Evolutionary conservation across 225 moss, liverwort and hornwort species (phyloP), one percentile per base, ranked within the genome.

Genomic region (Pseudoscleropodium purum): DNA sequence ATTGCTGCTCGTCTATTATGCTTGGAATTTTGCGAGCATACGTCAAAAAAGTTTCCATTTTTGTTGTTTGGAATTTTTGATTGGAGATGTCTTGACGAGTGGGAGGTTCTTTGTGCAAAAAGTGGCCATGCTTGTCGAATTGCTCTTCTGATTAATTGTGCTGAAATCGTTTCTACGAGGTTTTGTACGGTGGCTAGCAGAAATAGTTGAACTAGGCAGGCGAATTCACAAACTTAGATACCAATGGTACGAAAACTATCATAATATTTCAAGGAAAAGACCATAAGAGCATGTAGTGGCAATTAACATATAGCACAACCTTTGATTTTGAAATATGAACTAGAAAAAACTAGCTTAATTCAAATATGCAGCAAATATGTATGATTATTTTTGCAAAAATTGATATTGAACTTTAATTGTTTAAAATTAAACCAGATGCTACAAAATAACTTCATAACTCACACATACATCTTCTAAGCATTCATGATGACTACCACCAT

Each of bases 381-480:
- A 4, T 6, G 23, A 7, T 39, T n/a, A 1, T 13, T 39, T 69
- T n/a, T 7, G 2, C 13, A n/a, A 14, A 13, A 7, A 1, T 24
- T 37, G 11, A 20, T 37, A 12, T 20, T 68, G 37, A 12, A 37
- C 12, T 23, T n/a, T n/a, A 68, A 24, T 69, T 37, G 21, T 11
- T 20, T 37, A 37, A 67, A 11, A 11, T 67, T 67, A 37, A 36
- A 67, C 5, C 10, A 67, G 0, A 36, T 36, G 11, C 10, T 45
- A 10, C 18, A 34, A 15, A 66, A 34, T 10, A 36, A 34, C 34
- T 66, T 66, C 10, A 5, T 9, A 66, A 66, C 8, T 70, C 5
- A 13, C 24, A 24, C 2, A 25, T 18, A 15, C 8, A 15, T 15
- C 25, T 39, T 70, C 25, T 70, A 70, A 70, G 39, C 20, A 39